phyloP scores from a whole-genome alignment of 768 basidiomycete genomes.

The Calocera cornea region DNA sequence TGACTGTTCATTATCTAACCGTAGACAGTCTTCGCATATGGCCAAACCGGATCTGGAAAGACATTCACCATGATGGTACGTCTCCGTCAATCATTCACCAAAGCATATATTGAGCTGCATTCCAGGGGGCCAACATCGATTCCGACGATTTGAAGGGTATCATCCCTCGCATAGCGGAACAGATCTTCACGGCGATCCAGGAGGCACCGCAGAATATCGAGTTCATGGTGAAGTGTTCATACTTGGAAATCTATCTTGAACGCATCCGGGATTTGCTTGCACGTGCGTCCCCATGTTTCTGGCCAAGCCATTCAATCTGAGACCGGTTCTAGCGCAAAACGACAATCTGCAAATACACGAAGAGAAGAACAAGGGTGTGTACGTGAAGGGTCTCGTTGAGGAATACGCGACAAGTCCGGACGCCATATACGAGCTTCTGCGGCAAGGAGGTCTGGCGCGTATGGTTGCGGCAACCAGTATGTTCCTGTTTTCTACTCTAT shows the following conservation, averaged over 20 bases:
- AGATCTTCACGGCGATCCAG: conserved; percentile 96
- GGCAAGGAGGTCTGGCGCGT: conserved; percentile 80
- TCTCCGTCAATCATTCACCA: conserved; percentile 7
- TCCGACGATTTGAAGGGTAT: conserved; percentile 86
- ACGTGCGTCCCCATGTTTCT: conserved; percentile 44
- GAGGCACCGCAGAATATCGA: conserved; percentile 90
- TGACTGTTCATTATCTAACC: not conserved
- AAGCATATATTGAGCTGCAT: conserved; percentile 11
- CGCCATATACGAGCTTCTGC: conserved; percentile 98
- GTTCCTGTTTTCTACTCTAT: conserved; percentile 20
- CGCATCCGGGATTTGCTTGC: conserved; percentile 87
- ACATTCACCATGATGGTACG: conserved; percentile 97
- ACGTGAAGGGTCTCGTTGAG: conserved; percentile 93
- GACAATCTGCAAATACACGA: conserved; percentile 98
- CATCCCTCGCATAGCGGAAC: conserved; percentile 95
- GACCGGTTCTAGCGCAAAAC: conserved; percentile 56
- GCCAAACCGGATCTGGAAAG: conserved; percentile 79
- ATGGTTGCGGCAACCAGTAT: conserved; percentile 89
- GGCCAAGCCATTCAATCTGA: not conserved
- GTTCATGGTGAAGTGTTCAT: conserved; percentile 97
- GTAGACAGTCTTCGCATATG: conserved; percentile 35
- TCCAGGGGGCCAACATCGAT: conserved; percentile 92
- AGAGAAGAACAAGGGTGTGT: conserved; percentile 93
- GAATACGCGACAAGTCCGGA: conserved; percentile 92
- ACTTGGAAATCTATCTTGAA: conserved; percentile 99